Evolutionary conservation across 257 asterid species (phyloP), one percentile per base, ranked within the genome.

Genomic region (Handroanthus guayacan): DNA sequence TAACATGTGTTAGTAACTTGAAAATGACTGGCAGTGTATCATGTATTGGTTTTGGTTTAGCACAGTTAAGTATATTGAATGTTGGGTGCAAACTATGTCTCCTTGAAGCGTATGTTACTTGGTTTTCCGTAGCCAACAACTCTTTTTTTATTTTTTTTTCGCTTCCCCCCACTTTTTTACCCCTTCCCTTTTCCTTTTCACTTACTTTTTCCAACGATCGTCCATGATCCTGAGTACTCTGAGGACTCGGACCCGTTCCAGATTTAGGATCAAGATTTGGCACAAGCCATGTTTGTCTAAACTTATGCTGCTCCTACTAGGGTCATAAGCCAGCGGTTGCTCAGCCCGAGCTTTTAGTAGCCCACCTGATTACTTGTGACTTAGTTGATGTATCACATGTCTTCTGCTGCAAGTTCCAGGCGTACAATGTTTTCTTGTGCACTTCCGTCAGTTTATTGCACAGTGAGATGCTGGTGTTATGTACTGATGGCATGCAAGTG

Each of bases 1-100:
- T 52, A 50, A 52, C 78, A 1, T 66, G 75, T 77, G 41, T 54
- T 11, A n/a, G 62, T 38, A 45, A 65, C 82, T 25, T 18, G 50
- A 74, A 68, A 54, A 76, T 67, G 51, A 43, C 36, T 54, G 62
- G 54, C 37, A 54, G 31, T 25, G 1, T 25, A 51, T 61, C 38
- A n/a, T 55, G 18, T 57, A 20, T 75, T 44, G 67, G 37, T 57
- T 66, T 51, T 34, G 64, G 25, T 52, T 58, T 45, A 34, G 57
- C 75, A 25, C 16, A 12, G 6, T 14, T 39, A 69, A 47, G 67
- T 51, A 48, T 13, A 25, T 18, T 14, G 48, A 45, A 57, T 79
- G 4, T 18, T 71, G 52, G 5, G 52, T 36, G 10, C 47, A 45
- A 67, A 4, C 39, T 75, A 9, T 36, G 1, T 8, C 39, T 55